A percentile compares a stretch with the other conserved stretches of the same genome.
Conservation (phyloP, 805 yeast species). For the Nematodospora valgi region DNA sequence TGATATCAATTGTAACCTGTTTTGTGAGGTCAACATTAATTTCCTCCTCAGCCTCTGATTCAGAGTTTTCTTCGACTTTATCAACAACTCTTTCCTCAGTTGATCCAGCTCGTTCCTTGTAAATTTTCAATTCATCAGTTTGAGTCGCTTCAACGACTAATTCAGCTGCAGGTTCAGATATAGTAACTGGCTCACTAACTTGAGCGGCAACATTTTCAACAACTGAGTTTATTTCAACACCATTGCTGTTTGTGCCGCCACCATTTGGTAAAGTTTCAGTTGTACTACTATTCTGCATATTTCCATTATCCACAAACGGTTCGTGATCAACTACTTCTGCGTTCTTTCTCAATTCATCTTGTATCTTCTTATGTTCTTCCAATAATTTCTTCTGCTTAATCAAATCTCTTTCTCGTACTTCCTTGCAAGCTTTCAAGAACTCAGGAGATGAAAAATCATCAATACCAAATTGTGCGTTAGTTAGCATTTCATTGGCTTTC, state of each 20-base stretch:
- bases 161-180: not conserved
- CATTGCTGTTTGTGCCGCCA: too few relatives aligned
- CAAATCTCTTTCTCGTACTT: conserved; percentile 63
- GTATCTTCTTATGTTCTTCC: conserved; percentile 30
- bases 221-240: not conserved
- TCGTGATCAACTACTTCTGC: not conserved
- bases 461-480: conserved; percentile 92
- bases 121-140: not conserved
- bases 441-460: conserved; percentile 81
- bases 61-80: conserved; percentile 14
- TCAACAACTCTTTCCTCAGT: not conserved
- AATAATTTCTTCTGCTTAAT: conserved; percentile 46
- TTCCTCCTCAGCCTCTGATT: conserved; percentile 35
- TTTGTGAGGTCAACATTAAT: conserved; percentile 42
- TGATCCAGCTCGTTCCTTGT: not conserved
- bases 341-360: conserved; percentile 19
- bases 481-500: conserved; percentile 90
- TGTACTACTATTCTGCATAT: not conserved
- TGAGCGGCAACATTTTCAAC: conserved; percentile 1
- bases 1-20: conserved; percentile 31
- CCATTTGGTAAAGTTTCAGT: conserved; percentile 1
- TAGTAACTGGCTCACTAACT: not conserved
- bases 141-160: not conserved
- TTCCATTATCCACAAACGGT: not conserved
- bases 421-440: conserved; percentile 72